Conservation (phyloP, 345 rosid genomes). For the Eucalyptus shirleyi region DNA sequence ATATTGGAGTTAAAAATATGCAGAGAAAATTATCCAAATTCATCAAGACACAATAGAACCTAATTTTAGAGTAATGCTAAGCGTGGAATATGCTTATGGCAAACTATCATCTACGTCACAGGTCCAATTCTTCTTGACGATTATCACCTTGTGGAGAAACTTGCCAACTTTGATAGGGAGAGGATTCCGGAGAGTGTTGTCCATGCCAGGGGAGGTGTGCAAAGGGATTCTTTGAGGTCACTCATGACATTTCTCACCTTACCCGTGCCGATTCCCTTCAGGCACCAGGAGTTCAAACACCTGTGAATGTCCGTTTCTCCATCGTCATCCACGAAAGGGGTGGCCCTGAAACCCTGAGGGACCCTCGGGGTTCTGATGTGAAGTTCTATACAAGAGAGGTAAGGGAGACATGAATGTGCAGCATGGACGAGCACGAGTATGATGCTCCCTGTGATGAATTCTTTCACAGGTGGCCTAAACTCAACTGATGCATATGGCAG, state of each 20-base stretch:
- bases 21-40: background rate
- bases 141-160: too few relatives aligned
- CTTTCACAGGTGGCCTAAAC: too few relatives aligned
- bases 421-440: too few relatives aligned
- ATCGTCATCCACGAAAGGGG: conserved; percentile 1
- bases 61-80: background rate
- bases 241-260: too few relatives aligned
- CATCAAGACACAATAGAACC: background rate
- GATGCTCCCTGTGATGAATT: too few relatives aligned
- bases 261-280: too few relatives aligned
- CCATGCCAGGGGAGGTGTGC: too few relatives aligned
- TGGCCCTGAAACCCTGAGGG: conserved; percentile 4
- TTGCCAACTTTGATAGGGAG: too few relatives aligned
- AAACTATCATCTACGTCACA: background rate
- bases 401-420: background rate
- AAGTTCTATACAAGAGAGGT: conserved; percentile 3
- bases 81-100: background rate
- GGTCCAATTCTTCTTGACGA: background rate
- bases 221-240: too few relatives aligned
- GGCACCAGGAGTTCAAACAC: too few relatives aligned
- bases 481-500: background rate
- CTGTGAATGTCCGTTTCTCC: too few relatives aligned
- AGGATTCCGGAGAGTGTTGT: too few relatives aligned
- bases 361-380: background rate
- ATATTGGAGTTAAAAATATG: background rate